Evolutionary conservation across 2,329 filamentous ascomycete species (phyloP).

Genomic region (Aspergillus tanneri): DNA sequence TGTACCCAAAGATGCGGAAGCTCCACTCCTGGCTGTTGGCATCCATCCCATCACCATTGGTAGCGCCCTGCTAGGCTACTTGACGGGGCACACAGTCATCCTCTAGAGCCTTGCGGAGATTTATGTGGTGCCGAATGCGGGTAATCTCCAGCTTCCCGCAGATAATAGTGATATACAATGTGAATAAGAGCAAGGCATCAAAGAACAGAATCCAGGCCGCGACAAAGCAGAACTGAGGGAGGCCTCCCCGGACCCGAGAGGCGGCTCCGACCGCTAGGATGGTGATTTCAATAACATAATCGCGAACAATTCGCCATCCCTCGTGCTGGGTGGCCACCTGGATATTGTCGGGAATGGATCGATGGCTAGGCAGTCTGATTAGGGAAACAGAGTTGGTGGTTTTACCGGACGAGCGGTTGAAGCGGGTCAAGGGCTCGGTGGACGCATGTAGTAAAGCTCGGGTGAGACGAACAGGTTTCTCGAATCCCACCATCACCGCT

Average conservation of each 20-base stretch:
- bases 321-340: neutral
- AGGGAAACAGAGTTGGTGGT: neutral
- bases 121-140: neutral
- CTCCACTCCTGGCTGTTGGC: neutral
- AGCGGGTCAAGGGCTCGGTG: neutral
- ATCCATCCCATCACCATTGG: too few species aligned
- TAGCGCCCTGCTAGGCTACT: too few species aligned
- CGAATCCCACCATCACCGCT: neutral
- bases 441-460: neutral
- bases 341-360: neutral
- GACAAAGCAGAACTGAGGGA: constrained; percentile 1
- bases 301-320: neutral
- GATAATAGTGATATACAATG: neutral
- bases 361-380: neutral
- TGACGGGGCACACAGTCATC: too few species aligned
- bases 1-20: constrained; percentile 1
- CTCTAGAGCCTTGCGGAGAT: neutral
- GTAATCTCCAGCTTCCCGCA: constrained; percentile 2
- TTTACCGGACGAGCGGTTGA: too few species aligned
- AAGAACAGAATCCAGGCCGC: neutral
- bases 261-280: neutral
- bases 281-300: neutral
- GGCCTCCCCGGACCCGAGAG: neutral
- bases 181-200: neutral
- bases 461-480: neutral